phyloP scores from a whole-genome alignment of 2,329 filamentous ascomycete genomes.

The Volutella citrinella region DNA sequence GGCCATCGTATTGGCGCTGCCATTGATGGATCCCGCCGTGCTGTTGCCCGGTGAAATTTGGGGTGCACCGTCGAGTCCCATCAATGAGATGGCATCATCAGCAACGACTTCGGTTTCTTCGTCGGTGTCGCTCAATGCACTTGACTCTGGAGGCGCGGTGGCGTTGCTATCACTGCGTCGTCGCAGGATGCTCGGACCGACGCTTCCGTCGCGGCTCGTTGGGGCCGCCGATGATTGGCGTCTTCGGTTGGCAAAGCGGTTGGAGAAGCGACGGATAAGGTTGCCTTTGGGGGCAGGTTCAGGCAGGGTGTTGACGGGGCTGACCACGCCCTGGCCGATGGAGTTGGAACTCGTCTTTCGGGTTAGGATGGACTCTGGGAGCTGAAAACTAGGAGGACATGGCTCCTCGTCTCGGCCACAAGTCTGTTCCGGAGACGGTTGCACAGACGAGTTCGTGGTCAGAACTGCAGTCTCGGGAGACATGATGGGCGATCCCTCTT shows the following conservation, averaged over 20 bases:
- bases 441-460: conserved; percentile 61
- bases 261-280: conserved; percentile 82
- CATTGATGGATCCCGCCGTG: conserved; percentile 44
- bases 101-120: conserved; percentile 43
- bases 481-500: conserved; percentile 55
- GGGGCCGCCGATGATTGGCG: conserved; percentile 75
- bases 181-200: conserved; percentile 83
- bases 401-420: conserved; percentile 54
- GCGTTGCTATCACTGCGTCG: conserved; percentile 87
- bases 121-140: conserved; percentile 46
- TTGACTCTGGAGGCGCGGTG: conserved; percentile 54
- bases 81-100: conserved; percentile 33
- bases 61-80: conserved; percentile 39
- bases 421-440: conserved; percentile 64
- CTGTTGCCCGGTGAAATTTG: conserved; percentile 49
- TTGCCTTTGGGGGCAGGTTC: conserved; percentile 46
- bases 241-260: conserved; percentile 65
- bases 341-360: conserved; percentile 59
- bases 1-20: conserved; percentile 43
- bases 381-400: conserved; percentile 56
- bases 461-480: conserved; percentile 51
- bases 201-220: conserved; percentile 79
- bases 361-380: conserved; percentile 69
- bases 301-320: conserved; percentile 55
- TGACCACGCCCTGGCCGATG: conserved; percentile 57